Evolutionary conservation across 768 basidiomycete genomes (phyloP).

Genomic region (Phanerodontia chrysosporium): DNA sequence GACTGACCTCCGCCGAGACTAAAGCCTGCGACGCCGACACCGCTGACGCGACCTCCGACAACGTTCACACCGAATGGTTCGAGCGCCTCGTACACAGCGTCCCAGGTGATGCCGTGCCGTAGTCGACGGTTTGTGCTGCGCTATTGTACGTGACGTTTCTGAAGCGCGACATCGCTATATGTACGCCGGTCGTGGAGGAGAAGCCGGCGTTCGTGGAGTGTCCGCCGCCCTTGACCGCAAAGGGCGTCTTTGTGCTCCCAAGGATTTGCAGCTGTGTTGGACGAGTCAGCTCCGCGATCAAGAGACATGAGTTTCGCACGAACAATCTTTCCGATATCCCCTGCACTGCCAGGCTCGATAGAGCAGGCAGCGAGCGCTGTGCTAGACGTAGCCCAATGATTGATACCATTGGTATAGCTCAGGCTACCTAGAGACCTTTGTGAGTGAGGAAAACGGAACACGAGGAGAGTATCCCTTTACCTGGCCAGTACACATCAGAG

Average conservation of each 20-base stretch:
- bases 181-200: constrained; percentile 32
- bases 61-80: constrained; percentile 47
- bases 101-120: constrained; percentile 54
- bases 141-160: constrained; percentile 21
- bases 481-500: constrained; percentile 42
- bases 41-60: constrained; percentile 54
- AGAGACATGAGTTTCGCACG: constrained; percentile 12
- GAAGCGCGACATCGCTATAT: constrained; percentile 32
- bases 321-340: constrained; percentile 50
- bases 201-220: constrained; percentile 31
- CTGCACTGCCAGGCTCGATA: constrained; percentile 52
- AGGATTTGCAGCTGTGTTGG: constrained; percentile 42
- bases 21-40: constrained; percentile 33
- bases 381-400: constrained; percentile 52
- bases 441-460: constrained; percentile 15
- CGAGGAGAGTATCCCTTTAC: constrained; percentile 26
- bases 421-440: neutral
- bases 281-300: neutral
- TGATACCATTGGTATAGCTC: constrained; percentile 38
- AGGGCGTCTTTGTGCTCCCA: constrained; percentile 40
- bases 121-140: constrained; percentile 14
- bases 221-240: constrained; percentile 43
- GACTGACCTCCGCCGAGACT: constrained; percentile 48
- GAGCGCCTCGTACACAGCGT: constrained; percentile 58
- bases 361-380: constrained; percentile 43